Conservation (phyloP, 108 stramenopile genomes). For the Cyclotella baltica region DNA sequence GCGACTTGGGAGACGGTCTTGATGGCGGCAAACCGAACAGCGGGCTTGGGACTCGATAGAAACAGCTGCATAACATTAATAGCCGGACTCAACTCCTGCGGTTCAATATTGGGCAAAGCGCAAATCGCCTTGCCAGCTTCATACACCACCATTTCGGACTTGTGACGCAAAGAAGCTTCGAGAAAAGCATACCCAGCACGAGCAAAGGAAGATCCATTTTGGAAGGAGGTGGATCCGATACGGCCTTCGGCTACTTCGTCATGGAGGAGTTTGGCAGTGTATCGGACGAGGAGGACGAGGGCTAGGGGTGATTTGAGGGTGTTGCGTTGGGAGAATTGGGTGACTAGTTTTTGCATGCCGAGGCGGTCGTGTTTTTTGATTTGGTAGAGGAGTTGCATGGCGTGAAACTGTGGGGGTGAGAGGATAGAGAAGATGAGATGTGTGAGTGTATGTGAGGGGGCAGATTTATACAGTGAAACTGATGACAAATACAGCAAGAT, state of each 20-base stretch:
- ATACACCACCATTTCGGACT: constrained; percentile 97
- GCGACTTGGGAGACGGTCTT: constrained; percentile 94
- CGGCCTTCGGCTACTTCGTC: constrained; percentile 87
- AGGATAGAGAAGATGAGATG: not conserved
- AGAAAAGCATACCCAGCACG: constrained; percentile 93
- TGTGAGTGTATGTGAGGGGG: not conserved
- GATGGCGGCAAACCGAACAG: constrained; percentile 96
- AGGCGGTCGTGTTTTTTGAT: constrained; percentile 97
- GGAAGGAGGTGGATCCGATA: constrained; percentile 49
- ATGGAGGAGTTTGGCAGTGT: constrained; percentile 88
- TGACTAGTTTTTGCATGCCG: constrained; percentile 96
- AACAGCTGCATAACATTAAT: constrained; percentile 97
- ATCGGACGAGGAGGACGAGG: constrained; percentile 94
- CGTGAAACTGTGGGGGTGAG: constrained; percentile 83
- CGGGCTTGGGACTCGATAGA: constrained; percentile 93
- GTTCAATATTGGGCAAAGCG: constrained; percentile 91
- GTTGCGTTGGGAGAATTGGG: constrained; percentile 90
- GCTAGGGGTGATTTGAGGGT: constrained; percentile 93
- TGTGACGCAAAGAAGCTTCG: constrained; percentile 92
- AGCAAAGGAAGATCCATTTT: constrained; percentile 76
- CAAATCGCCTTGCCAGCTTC: constrained; percentile 99
- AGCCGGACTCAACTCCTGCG: constrained; percentile 94
- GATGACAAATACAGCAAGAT: no score
- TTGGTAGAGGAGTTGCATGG: constrained; percentile 98
- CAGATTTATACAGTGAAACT: not conserved